Conservation (phyloP, 2,329 filamentous ascomycete species). For the Diplocarpon rosae region DNA sequence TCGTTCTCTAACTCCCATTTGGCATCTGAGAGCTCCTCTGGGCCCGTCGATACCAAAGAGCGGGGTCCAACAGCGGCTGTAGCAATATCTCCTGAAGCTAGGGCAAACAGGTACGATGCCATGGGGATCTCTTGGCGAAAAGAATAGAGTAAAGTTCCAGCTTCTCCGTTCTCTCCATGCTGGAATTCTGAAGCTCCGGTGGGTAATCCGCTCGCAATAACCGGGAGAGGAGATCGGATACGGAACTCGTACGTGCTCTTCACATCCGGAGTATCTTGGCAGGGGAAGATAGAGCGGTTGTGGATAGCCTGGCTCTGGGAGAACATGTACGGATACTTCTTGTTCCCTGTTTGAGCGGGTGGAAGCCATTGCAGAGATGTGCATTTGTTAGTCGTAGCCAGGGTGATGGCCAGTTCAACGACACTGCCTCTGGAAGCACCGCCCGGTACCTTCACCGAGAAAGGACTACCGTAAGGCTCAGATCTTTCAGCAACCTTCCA, state of each 20-base stretch:
- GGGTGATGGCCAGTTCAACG: constrained; percentile 48
- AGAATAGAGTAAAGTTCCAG: constrained; percentile 53
- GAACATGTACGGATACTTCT: constrained; percentile 95
- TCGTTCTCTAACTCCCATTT: constrained; percentile 88
- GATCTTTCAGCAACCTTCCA: constrained; percentile 57
- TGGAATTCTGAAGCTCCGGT: constrained; percentile 40
- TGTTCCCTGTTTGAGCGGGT: constrained; percentile 86
- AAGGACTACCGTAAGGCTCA: constrained; percentile 64
- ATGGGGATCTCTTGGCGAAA: constrained; percentile 91
- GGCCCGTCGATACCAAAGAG: constrained; percentile 76
- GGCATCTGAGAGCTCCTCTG: constrained; percentile 72
- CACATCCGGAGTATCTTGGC: constrained; percentile 93
- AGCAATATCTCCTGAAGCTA: constrained; percentile 76
- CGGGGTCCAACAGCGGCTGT: constrained; percentile 78
- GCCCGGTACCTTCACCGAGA: constrained; percentile 51
- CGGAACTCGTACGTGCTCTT: constrained; percentile 92
- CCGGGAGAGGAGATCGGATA: constrained; percentile 74
- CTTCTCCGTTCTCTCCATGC: constrained; percentile 40
- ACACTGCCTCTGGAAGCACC: constrained; percentile 42
- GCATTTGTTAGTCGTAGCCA: constrained; percentile 78
- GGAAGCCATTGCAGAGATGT: constrained; percentile 94
- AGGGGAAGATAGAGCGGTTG: constrained; percentile 85
- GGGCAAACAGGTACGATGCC: constrained; percentile 86
- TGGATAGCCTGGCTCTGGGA: constrained; percentile 97
- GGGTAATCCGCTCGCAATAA: constrained; percentile 79